A percentile compares a stretch with the other conserved stretches of the same genome.
Conservation (phyloP, 306 rosid genomes). For the Cucurbita ficifolia region DNA sequence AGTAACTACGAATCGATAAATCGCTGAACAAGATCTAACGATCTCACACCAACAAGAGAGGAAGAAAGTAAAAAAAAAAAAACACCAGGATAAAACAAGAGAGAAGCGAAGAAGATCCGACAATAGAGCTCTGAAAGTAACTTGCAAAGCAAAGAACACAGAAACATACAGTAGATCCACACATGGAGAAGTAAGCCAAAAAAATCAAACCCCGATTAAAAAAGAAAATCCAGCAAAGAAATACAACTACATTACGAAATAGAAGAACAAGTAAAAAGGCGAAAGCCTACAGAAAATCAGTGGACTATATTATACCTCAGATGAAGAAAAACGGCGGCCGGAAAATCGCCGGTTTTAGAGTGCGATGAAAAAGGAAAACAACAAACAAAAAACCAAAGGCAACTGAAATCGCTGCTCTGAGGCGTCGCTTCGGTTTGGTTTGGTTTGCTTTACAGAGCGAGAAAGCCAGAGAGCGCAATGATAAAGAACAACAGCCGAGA, state of each 20-base stretch:
- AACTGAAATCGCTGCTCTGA: not conserved
- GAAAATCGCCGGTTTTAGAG: not conserved
- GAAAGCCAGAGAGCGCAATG: not conserved
- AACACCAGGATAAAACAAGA: not conserved
- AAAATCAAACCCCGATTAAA: not conserved
- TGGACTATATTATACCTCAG: not conserved
- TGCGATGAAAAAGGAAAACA: not conserved
- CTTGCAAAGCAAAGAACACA: not conserved
- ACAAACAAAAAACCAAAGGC: not conserved
- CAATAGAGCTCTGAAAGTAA: not conserved
- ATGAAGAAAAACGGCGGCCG: not conserved
- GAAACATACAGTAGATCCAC: slow-evolving; percentile 6
- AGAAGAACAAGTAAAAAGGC: not conserved
- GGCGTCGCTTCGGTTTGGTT: not conserved
- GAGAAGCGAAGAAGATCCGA: not conserved
- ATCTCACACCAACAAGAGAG: not conserved
- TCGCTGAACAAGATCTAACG: not conserved
- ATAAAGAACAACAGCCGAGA: not conserved
- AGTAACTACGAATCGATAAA: not conserved
- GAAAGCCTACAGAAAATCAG: not conserved
- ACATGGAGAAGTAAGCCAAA: not conserved
- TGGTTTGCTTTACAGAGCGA: not conserved
- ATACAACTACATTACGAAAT: not conserved
- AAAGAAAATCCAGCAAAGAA: not conserved
- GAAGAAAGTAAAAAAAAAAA: not conserved